Conservation (phyloP, 2,329 filamentous ascomycete genomes). For the Stagonosporopsis vannaccii region DNA sequence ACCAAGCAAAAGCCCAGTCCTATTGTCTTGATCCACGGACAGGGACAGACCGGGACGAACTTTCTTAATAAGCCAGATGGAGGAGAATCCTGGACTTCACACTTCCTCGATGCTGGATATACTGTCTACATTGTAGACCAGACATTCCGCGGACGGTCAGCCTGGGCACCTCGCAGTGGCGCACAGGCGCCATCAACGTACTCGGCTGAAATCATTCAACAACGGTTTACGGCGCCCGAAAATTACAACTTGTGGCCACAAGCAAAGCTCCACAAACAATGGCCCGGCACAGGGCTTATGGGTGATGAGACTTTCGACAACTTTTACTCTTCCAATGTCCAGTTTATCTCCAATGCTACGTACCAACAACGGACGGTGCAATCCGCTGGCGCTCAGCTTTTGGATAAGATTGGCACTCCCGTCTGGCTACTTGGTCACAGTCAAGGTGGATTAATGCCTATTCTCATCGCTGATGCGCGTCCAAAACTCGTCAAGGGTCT, state of each 20-base stretch:
- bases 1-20: constrained; percentile 15
- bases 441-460: constrained; percentile 56
- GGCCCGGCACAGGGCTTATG: constrained; percentile 46
- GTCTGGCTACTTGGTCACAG: constrained; percentile 54
- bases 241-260: constrained; percentile 52
- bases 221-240: constrained; percentile 47
- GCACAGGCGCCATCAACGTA: constrained; percentile 20
- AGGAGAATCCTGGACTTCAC: constrained; percentile 57
- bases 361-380: constrained; percentile 35
- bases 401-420: constrained; percentile 52
- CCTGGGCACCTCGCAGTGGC: constrained; percentile 49
- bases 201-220: constrained; percentile 24
- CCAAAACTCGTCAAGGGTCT: constrained; percentile 58
- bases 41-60: constrained; percentile 41
- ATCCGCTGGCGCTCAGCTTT: constrained; percentile 50
- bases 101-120: constrained; percentile 57
- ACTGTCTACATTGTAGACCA: constrained; percentile 59
- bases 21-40: constrained; percentile 41
- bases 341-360: constrained; percentile 32
- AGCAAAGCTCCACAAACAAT: constrained; percentile 54
- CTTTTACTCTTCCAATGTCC: constrained; percentile 56
- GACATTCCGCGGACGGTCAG: constrained; percentile 55
- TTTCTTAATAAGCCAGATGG: constrained; percentile 59
- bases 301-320: constrained; percentile 59
- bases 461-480: constrained; percentile 56